Evolutionary conservation across 768 basidiomycete species (phyloP), one percentile per base, ranked within the genome.

Genomic region (Russula ochroleuca): DNA sequence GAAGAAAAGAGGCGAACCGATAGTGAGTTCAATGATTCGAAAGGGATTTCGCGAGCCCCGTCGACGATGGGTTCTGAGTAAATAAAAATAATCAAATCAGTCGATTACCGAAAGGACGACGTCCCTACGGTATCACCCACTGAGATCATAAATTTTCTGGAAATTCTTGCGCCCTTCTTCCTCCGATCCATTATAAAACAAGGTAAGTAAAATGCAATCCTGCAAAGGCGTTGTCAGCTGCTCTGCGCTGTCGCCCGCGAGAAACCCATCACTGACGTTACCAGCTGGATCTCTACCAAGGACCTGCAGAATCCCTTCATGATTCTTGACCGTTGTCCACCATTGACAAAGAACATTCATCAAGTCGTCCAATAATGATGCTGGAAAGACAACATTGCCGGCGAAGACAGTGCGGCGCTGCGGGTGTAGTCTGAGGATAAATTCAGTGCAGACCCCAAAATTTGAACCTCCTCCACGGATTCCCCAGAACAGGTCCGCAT

Each of bases 371-470:
- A 73, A 51, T 14, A 64, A 48, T 3, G 62, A 70, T 0, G 72
- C 67, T 17, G 76, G 54, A 68, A 75, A 83, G 25, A 78, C 61
- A 19, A 78, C 59, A 19, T 71, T 47, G 8, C 82, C 83, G 11
- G 76, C 73, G 59, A 78, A 85, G 23, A 84, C 77, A 2, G 77
- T 80, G 17, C 71, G 68, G 10, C 78, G 77, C 66, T 85, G 83
- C 11, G 80, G 80, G 67, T 84, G 75, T 49, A 84, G 68, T 63
- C 71, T 77, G 70, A 64, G 73, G 57, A 65, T 75, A 62, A 85
- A 84, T 63, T 83, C 78, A 5, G 80, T 81, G 59, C 80, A 79
- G 25, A 84, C 78, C n/a, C 83, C 83, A 67, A 83, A 83, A 66
- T 83, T 83, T 47, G 75, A 77, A 33, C 82, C 83, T 33, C 77